Conservation (phyloP, 768 basidiomycete species). For the Mycena amicta region DNA sequence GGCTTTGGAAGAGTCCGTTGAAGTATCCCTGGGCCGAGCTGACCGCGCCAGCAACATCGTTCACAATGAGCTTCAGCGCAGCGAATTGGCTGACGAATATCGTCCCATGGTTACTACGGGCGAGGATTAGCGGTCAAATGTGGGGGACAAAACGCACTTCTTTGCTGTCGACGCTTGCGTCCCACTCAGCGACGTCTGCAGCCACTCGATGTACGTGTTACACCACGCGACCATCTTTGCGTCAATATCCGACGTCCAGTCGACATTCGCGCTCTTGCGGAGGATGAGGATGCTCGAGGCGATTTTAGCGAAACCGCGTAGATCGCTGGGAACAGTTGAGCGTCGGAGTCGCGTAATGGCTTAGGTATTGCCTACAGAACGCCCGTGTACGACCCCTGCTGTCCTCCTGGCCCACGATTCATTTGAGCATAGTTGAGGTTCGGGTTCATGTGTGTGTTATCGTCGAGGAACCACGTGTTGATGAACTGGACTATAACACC, state of each 20-base stretch:
- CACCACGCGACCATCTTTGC: slow-evolving; percentile 52
- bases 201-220: slow-evolving; percentile 56
- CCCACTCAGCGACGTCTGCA: slow-evolving; percentile 50
- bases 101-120: slow-evolving; percentile 63
- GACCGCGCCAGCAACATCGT: slow-evolving; percentile 51
- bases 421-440: slow-evolving; percentile 63
- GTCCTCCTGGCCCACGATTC: slow-evolving; percentile 41
- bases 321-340: slow-evolving; percentile 41
- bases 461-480: slow-evolving; percentile 60
- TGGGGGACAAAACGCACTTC: slow-evolving; percentile 44
- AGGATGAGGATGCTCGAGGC: slow-evolving; percentile 56
- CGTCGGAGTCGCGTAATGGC: not conserved
- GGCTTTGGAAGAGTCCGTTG: slow-evolving; percentile 46
- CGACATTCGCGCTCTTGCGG: slow-evolving; percentile 46
- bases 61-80: slow-evolving; percentile 55
- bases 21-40: slow-evolving; percentile 54
- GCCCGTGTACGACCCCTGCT: slow-evolving; percentile 52
- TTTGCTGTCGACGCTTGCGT: slow-evolving; percentile 45
- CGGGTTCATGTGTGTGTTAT: slow-evolving; percentile 62
- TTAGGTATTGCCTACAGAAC: slow-evolving; percentile 48
- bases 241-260: slow-evolving; percentile 62
- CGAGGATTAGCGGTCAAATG: not conserved
- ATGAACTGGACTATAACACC: slow-evolving; percentile 42
- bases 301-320: slow-evolving; percentile 61
- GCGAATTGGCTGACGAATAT: slow-evolving; percentile 66